Conservation (phyloP, 345 rosid species). For the Melaleuca alternifolia region DNA sequence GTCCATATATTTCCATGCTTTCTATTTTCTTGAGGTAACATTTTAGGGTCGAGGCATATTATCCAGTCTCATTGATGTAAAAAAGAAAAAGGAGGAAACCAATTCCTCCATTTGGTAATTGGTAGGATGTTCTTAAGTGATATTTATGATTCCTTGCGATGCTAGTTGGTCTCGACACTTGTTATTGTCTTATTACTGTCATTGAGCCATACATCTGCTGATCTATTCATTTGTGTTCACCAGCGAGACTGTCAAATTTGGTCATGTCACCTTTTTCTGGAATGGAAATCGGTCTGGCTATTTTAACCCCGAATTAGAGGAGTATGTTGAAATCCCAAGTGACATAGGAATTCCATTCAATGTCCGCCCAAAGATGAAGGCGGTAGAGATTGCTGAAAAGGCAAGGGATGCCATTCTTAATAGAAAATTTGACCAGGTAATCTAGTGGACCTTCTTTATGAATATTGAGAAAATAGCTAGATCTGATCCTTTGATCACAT, state of each 20-base stretch:
- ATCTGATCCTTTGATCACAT: neutral
- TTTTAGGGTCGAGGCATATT: neutral
- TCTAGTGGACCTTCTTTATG: neutral
- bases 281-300: slow-evolving; percentile 95
- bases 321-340: slow-evolving; percentile 93
- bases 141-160: neutral
- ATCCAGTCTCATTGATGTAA: neutral
- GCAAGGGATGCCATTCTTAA: slow-evolving; percentile 83
- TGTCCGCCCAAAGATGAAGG: slow-evolving; percentile 92
- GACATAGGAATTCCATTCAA: slow-evolving; percentile 88
- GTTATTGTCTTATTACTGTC: neutral
- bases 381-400: slow-evolving; percentile 75
- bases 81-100: neutral
- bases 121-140: neutral
- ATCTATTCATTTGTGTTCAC: neutral
- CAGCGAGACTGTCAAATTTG: slow-evolving; percentile 97
- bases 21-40: neutral
- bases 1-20: neutral
- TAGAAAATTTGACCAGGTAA: slow-evolving; percentile 78
- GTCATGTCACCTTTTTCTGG: slow-evolving; percentile 98
- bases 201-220: neutral
- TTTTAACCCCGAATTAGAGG: slow-evolving; percentile 62
- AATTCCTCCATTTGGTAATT: neutral
- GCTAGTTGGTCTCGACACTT: neutral
- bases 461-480: neutral